These are phyloP conservation scores for Mrakia hoshinonis DNA, from an alignment of 768 basidiomycete species.

Conservation along the genomic window DNA sequence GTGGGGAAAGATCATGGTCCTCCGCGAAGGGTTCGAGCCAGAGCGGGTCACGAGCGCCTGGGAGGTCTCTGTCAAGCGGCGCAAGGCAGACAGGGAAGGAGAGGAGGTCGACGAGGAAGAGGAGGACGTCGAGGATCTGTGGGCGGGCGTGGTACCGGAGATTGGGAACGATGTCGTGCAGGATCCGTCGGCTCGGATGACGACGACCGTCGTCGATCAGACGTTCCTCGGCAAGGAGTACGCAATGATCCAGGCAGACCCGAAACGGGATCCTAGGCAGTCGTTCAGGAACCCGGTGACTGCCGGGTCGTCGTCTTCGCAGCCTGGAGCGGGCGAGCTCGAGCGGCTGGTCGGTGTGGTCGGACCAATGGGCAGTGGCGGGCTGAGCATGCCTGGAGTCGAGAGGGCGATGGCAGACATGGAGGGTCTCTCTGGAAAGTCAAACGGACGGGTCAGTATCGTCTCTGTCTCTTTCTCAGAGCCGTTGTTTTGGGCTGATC, in stretches of 20 bases:
- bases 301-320: slow-evolving; percentile 33
- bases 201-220: slow-evolving; percentile 77
- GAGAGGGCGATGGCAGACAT: slow-evolving; percentile 80
- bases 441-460: not conserved
- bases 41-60: slow-evolving; percentile 38
- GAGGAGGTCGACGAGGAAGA: slow-evolving; percentile 46
- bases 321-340: not conserved
- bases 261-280: slow-evolving; percentile 78
- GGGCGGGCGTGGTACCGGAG: slow-evolving; percentile 57
- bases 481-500: not conserved
- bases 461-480: not conserved
- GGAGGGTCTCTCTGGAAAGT: slow-evolving; percentile 49
- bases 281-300: slow-evolving; percentile 62
- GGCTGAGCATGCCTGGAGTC: slow-evolving; percentile 75
- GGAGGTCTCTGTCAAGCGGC: slow-evolving; percentile 33
- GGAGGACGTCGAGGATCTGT: slow-evolving; percentile 59
- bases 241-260: slow-evolving; percentile 81
- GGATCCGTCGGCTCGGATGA: slow-evolving; percentile 62
- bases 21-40: slow-evolving; percentile 85
- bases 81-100: slow-evolving; percentile 59
- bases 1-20: slow-evolving; percentile 86
- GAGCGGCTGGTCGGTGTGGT: slow-evolving; percentile 56
- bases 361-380: slow-evolving; percentile 81
- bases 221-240: slow-evolving; percentile 82
- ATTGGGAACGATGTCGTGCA: slow-evolving; percentile 60